phyloP scores from a whole-genome alignment of 345 rosid species.

The Limnanthes douglasii region DNA sequence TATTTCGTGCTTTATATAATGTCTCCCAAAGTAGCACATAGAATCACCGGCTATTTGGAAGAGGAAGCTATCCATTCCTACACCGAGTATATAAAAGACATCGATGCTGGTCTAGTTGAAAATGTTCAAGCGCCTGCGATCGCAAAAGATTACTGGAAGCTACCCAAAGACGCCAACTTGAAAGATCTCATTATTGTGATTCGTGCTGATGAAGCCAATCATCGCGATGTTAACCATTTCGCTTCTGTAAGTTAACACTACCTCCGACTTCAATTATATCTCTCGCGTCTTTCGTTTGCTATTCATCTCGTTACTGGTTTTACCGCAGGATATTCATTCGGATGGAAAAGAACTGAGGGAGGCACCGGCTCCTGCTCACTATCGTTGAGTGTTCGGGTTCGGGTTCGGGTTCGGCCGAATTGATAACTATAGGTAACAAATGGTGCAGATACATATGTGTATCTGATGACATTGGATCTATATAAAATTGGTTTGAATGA shows the following conservation, averaged over 20 bases:
- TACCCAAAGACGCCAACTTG: constrained; percentile 36
- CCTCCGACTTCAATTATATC: too few species aligned
- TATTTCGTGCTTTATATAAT: constrained; percentile 34
- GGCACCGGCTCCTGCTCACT: constrained; percentile 54
- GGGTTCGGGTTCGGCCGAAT: too few species aligned
- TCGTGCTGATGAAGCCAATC: constrained; percentile 60
- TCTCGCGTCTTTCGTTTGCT: too few species aligned
- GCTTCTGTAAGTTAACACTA: constrained; percentile 44
- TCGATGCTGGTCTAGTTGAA: constrained; percentile 26
- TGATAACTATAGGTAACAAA: too few species aligned
- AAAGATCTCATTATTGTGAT: constrained; percentile 45
- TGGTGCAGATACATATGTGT: too few species aligned
- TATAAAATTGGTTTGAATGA: too few species aligned
- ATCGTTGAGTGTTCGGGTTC: constrained; percentile 24
- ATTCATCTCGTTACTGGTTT: too few species aligned
- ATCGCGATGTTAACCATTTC: constrained; percentile 55
- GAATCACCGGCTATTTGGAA: constrained; percentile 53
- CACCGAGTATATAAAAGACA: constrained; percentile 43
- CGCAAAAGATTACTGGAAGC: constrained; percentile 56
- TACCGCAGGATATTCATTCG: constrained; percentile 57
- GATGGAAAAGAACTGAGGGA: constrained; percentile 57
- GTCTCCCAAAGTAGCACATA: constrained; percentile 47
- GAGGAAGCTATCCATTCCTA: constrained; percentile 64
- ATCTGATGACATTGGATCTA: too few species aligned
- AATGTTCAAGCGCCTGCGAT: constrained; percentile 57